phyloP scores from a whole-genome alignment of 371 early-diverging fungal genomes.

The Batkoa obscura region DNA sequence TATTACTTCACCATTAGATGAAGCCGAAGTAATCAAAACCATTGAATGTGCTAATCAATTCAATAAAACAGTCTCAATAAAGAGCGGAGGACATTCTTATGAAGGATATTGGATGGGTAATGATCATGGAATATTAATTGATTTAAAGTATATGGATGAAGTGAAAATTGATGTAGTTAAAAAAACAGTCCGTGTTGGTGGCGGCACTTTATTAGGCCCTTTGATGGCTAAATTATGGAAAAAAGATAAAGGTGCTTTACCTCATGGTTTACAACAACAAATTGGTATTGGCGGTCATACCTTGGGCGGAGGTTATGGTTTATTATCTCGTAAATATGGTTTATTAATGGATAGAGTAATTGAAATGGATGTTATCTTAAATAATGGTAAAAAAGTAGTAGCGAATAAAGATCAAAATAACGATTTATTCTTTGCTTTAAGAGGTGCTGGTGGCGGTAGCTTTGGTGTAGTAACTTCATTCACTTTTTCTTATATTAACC shows the following conservation, averaged over 20 bases:
- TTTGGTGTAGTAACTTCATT: slow-evolving; percentile 28
- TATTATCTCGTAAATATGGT: slow-evolving; percentile 18
- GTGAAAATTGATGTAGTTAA: slow-evolving; percentile 7
- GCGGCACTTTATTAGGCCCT: slow-evolving; percentile 15
- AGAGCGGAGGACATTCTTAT: slow-evolving; percentile 25
- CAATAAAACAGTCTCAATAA: slow-evolving; percentile 11
- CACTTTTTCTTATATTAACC: slow-evolving; percentile 5
- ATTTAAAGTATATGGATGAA: slow-evolving; percentile 11
- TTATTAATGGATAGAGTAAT: slow-evolving; percentile 25
- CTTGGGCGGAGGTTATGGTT: slow-evolving; percentile 22
- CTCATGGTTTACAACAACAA: slow-evolving; percentile 15
- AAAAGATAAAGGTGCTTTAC: slow-evolving; percentile 11
- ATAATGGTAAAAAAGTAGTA: slow-evolving; percentile 20
- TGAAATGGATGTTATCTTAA: slow-evolving; percentile 21
- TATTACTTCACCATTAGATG: no score
- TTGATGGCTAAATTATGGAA: slow-evolving; percentile 14
- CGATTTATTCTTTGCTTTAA: slow-evolving; percentile 33
- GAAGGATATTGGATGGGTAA: slow-evolving; percentile 16
- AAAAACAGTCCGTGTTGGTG: slow-evolving; percentile 11
- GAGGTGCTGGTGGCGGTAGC: slow-evolving; percentile 31
- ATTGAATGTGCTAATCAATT: slow-evolving; percentile 15
- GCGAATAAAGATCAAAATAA: slow-evolving; percentile 17
- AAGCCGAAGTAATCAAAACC: no score
- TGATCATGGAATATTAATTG: slow-evolving; percentile 13
- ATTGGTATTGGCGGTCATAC: slow-evolving; percentile 18